phyloP scores from a whole-genome alignment of 495 filamentous ascomycete species.

The Parathielavia hyrcaniae region DNA sequence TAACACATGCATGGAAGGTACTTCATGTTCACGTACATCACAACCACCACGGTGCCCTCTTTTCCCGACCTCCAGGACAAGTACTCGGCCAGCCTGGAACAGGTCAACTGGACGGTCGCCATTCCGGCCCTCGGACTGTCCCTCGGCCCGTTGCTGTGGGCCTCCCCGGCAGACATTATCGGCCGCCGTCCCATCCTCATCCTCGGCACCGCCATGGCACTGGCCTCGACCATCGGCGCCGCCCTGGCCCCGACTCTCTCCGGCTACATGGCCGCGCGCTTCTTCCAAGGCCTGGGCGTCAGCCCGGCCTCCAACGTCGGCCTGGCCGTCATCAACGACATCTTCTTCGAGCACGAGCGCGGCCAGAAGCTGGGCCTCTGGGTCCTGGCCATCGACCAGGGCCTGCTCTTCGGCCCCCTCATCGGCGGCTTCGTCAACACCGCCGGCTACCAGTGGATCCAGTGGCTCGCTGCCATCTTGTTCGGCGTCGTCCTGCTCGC shows the following conservation, averaged over 20 bases:
- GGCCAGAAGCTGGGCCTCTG: conserved; percentile 58
- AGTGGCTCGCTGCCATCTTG: conserved; percentile 54
- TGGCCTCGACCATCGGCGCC: conserved; percentile 49
- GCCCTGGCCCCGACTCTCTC: conserved; percentile 42
- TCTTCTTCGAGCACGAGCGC: conserved; percentile 57
- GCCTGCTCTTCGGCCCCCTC: conserved; percentile 50
- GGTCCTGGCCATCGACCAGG: conserved; percentile 55
- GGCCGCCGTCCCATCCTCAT: conserved; percentile 52
- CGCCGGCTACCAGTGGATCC: conserved; percentile 49
- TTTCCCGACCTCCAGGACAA: conserved; percentile 49
- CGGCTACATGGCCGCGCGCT: conserved; percentile 54
- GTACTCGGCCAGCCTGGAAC: conserved; percentile 44
- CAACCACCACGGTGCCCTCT: conserved; percentile 55
- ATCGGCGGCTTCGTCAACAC: conserved; percentile 53
- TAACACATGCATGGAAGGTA: conserved; percentile 30
- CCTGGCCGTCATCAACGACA: conserved; percentile 51
- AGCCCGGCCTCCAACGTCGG: conserved; percentile 55
- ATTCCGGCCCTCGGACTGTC: conserved; percentile 55
- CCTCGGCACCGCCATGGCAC: conserved; percentile 48
- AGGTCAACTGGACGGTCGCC: conserved; percentile 60
- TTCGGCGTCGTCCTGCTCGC: conserved; percentile 47
- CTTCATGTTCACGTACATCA: conserved; percentile 60
- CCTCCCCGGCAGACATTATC: conserved; percentile 53
- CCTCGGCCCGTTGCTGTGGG: conserved; percentile 54
- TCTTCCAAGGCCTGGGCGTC: conserved; percentile 59